Percentiles rank a stretch among this genome's conserved stretches.
phyloP scores from a whole-genome alignment of 139 green algal genomes.

The Tetratostichococcus sp. region DNA sequence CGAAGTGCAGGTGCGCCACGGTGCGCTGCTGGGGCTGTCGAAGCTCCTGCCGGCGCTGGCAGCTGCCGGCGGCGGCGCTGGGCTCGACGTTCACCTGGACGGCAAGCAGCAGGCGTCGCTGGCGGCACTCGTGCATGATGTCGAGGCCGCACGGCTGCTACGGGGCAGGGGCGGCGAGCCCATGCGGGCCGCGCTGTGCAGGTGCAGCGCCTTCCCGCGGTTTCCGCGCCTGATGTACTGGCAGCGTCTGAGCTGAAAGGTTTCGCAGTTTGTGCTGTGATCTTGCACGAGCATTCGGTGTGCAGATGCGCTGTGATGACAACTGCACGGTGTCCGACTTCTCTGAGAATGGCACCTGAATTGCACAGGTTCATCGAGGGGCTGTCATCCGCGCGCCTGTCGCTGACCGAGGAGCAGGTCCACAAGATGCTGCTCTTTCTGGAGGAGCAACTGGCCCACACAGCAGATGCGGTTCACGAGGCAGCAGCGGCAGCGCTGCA shows the following conservation, averaged over 20 bases:
- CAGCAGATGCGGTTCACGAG: constrained; percentile 60
- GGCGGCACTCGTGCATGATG: constrained; percentile 38
- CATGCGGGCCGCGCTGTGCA: constrained; percentile 77
- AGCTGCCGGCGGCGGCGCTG: not conserved
- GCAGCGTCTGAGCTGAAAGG: too few relatives aligned
- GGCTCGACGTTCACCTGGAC: not conserved
- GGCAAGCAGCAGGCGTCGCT: constrained; percentile 3
- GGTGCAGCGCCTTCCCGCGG: constrained; percentile 40
- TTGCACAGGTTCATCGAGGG: constrained; percentile 32
- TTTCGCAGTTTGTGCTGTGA: too few relatives aligned
- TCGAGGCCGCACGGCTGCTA: constrained; percentile 74
- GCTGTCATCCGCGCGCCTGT: constrained; percentile 21
- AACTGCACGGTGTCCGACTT: not conserved
- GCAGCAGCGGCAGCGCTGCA: constrained; percentile 55
- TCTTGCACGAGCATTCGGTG: too few relatives aligned
- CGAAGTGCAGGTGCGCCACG: constrained; percentile 55
- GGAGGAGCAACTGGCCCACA: constrained; percentile 75
- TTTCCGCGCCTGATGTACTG: too few relatives aligned
- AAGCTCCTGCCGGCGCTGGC: constrained; percentile 67
- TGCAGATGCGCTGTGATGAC: not conserved
- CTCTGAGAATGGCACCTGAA: too few relatives aligned
- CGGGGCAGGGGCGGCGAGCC: constrained; percentile 87
- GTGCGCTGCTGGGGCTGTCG: constrained; percentile 68
- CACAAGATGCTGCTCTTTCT: constrained; percentile 44
- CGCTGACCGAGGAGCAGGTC: constrained; percentile 37